Base-by-base conservation (phyloP, 331 rosid species). In the Telfairia occidentalis region DNA sequence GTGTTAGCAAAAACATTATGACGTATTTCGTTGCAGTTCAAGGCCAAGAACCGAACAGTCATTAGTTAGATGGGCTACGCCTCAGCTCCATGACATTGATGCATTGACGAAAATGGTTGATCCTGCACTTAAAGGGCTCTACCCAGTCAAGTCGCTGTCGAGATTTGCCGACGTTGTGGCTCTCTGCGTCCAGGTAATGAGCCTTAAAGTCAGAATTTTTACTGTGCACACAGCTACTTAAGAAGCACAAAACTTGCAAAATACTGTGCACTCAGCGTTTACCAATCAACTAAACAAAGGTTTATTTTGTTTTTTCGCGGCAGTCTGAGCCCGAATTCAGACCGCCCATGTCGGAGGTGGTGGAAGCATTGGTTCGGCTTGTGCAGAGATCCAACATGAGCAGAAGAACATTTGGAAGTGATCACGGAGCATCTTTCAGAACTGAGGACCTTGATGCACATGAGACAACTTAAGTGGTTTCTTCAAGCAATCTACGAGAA, bases 331-430 rank as follows among this genome's bases (percentile, higher is more conserved):
- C 99, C 2, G 99, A 95, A 73, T 95, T 95, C 77, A 94, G 99
- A 85, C 99, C 99, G 16, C 99, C 99, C 0, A 95, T 95, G 99
- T 95, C 99, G 3, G 99, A 95, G 82, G 99, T 92, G 67, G 99
- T 95, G 79, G 89, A 95, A 81, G 91, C 97, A 0, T 71, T 95
- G 78, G 99, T 95, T 61, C 89, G 93, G 42, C 82, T 95, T 61
- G 93, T 95, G 81, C 99, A 95, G 79, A 90, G 99, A 73, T 83
- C 97, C 9, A 92, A 95, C 90, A 92, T 95, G 99, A 95, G 99
- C 80, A 92, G 91, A 85, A 79, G 99, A 77, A 95, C 99, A 57
- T 78, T 87, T 77, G 96, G 95, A 79, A 77, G 72, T 18, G 95
- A 93, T 71, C 97, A 90, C 77, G 96, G 90, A 82, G 84, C 85